Conservation (phyloP, 2,329 filamentous ascomycete species). For the Cladophialophora yegresii region DNA sequence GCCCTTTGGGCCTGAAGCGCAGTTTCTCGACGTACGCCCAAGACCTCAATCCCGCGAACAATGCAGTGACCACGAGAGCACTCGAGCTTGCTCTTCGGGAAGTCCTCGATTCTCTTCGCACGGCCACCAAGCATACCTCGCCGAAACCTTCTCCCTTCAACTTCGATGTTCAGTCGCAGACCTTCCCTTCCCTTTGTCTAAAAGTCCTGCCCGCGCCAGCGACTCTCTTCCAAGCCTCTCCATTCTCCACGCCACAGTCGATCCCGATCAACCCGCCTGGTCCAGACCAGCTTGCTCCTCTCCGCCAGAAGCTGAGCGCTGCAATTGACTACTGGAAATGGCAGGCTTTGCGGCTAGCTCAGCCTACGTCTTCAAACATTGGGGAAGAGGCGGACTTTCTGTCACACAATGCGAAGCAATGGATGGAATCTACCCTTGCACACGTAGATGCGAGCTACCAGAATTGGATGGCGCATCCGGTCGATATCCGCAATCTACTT, state of each 20-base stretch:
- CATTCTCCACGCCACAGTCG: slow-evolving; percentile 73
- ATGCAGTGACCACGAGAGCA: slow-evolving; percentile 71
- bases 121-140: slow-evolving; percentile 60
- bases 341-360: slow-evolving; percentile 41
- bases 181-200: slow-evolving; percentile 81
- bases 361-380: slow-evolving; percentile 31
- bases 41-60: slow-evolving; percentile 25
- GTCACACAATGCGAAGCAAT: slow-evolving; percentile 41
- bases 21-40: slow-evolving; percentile 34
- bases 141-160: slow-evolving; percentile 60
- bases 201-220: slow-evolving; percentile 78
- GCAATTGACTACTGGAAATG: slow-evolving; percentile 68
- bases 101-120: slow-evolving; percentile 75
- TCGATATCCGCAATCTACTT: slow-evolving; percentile 49
- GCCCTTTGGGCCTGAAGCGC: slow-evolving; percentile 35
- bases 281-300: slow-evolving; percentile 70
- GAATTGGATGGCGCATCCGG: slow-evolving; percentile 70
- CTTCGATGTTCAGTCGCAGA: slow-evolving; percentile 81
- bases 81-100: slow-evolving; percentile 84
- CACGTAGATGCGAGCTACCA: slow-evolving; percentile 77
- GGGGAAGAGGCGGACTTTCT: slow-evolving; percentile 44
- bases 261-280: slow-evolving; percentile 80
- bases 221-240: slow-evolving; percentile 73
- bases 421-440: slow-evolving; percentile 69
- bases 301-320: slow-evolving; percentile 66